A percentile compares a stretch with the other conserved stretches of the same genome.
These are phyloP conservation scores for Ichthyophthirius multifiliis DNA, from an alignment of 169 alveolate species.

Conservation along the genomic window DNA sequence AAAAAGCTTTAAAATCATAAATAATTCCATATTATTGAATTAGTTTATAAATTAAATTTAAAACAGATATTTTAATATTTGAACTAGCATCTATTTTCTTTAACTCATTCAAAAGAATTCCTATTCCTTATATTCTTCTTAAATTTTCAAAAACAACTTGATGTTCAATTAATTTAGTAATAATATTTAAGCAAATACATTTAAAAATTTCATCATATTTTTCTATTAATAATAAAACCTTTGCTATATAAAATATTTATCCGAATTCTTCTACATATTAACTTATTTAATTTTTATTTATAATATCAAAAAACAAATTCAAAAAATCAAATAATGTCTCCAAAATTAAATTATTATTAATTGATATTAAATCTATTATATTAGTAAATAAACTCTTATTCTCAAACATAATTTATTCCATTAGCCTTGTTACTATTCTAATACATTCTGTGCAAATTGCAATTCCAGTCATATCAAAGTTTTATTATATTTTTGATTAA, in stretches of 20 bases:
- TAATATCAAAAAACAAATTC: not conserved
- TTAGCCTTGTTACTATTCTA: not conserved
- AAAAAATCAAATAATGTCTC: slow-evolving; percentile 4
- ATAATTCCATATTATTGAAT: slow-evolving; percentile 10
- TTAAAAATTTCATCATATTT: slow-evolving; percentile 6
- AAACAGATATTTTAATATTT: not conserved
- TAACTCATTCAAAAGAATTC: not conserved
- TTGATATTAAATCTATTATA: slow-evolving; percentile 5
- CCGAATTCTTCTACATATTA: not conserved
- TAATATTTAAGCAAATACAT: not conserved
- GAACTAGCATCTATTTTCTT: not conserved
- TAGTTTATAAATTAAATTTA: not conserved
- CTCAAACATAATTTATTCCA: not conserved
- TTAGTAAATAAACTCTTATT: not conserved
- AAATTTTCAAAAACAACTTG: slow-evolving; percentile 4
- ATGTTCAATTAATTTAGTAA: not conserved
- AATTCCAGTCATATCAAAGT: not conserved
- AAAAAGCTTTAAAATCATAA: slow-evolving; percentile 25
- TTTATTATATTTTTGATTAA: not conserved
- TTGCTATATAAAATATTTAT: not conserved
- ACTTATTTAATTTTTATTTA: not conserved
- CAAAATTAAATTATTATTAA: not conserved
- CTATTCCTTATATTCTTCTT: slow-evolving; percentile 11
- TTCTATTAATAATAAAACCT: not conserved
- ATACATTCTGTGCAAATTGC: not conserved